Evolutionary conservation across 805 yeast genomes (phyloP), one percentile per base, ranked within the genome.

Genomic region (Lipomyces orientalis): DNA sequence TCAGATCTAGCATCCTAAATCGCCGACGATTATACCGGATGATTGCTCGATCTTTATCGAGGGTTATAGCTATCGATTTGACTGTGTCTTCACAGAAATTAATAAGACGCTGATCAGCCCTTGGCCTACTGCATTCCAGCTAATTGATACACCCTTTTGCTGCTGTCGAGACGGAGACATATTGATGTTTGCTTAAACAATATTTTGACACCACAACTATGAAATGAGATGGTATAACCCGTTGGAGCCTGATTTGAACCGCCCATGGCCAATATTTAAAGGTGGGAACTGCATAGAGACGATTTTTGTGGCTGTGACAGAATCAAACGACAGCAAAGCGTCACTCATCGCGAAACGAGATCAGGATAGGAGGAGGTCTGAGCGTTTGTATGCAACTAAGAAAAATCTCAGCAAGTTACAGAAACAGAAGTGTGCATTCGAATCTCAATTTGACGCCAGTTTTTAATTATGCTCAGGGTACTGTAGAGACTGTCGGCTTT

Each of bases 21-120:
- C n/a, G 46, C 46, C 46, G n/a, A 4, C 46, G 46, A 39, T 7
- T 4, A 39, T 39, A 39, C 46, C 46, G 46, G 46, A 3, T 39
- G 14, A 39, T 39, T 16, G n/a, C 46, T 39, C 14, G n/a, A 39
- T 39, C 46, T 14, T 39, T 39, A 39, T 7, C 1, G 46, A 39
- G 46, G 46, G 46, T 39, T 39, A 39, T 4, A 39, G 46, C 46
- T 39, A 39, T 39, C 46, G n/a, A 39, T 14, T 14, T 39, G n/a
- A 39, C 43, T 39, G 46, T 39, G 46, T 39, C 46, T 39, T 39
- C 46, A 39, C 46, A 39, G 46, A 39, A 39, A 39, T 39, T 39
- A 39, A 39, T 39, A 39, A 39, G 46, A 1, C 46, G 46, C 46
- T 39, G 46, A 39, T 39, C 46, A 1, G 46, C 46, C n/a, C 46